These are phyloP conservation scores for Rhynchospora pubera DNA, from an alignment of 176 grass and related monocot species.

Conservation along the genomic window DNA sequence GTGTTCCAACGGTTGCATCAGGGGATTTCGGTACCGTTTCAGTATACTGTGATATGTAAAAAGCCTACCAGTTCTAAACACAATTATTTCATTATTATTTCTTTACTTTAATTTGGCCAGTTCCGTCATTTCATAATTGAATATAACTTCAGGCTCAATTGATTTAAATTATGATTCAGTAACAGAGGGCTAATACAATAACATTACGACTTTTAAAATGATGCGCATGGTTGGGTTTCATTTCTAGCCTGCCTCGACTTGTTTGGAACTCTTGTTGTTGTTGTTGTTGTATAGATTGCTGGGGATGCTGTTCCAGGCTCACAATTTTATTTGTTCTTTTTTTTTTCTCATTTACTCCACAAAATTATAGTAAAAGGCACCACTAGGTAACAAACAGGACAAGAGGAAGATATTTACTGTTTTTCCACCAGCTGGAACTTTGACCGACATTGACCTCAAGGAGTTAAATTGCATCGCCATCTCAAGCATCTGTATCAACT, in stretches of 20 bases:
- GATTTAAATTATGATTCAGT: not conserved
- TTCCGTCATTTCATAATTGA: not conserved
- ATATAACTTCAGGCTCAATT: not conserved
- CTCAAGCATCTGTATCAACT: constrained; percentile 42
- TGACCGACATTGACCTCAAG: constrained; percentile 44
- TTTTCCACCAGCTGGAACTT: constrained; percentile 25
- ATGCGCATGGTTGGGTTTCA: too few relatives aligned
- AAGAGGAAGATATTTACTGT: constrained; percentile 27
- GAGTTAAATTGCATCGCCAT: constrained; percentile 27
- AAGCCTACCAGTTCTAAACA: not conserved
- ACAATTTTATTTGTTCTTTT: not conserved
- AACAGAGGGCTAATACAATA: not conserved
- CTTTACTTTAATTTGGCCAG: not conserved
- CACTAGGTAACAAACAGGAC: not conserved
- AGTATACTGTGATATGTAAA: not conserved
- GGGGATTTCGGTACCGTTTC: not conserved
- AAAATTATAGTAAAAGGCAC: constrained; percentile 9
- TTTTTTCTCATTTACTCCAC: not conserved
- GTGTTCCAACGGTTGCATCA: not conserved
- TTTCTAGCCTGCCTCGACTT: too few relatives aligned
- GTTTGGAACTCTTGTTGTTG: too few relatives aligned
- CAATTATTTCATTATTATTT: not conserved
- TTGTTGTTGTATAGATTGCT: not conserved
- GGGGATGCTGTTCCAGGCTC: not conserved
- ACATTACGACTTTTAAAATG: not conserved